phyloP scores from a whole-genome alignment of 2,329 filamentous ascomycete genomes.

The Hymenoscyphus fructigenus region DNA sequence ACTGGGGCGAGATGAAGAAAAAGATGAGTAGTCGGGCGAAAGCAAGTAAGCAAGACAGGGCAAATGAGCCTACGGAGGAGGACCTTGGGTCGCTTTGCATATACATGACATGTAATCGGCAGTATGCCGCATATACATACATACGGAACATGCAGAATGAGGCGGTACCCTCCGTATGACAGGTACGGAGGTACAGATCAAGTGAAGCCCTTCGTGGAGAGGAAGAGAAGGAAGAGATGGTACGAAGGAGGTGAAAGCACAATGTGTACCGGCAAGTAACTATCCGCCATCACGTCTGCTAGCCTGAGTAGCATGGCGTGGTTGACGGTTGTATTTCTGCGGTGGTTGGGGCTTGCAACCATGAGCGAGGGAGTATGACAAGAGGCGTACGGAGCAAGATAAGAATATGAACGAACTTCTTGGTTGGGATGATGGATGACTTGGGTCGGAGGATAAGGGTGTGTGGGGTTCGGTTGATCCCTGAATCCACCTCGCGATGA shows the following conservation, averaged over 20 bases:
- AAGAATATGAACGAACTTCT: background rate
- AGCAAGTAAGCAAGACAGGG: background rate
- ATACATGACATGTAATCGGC: background rate
- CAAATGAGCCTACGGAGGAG: background rate
- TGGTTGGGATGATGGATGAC: background rate
- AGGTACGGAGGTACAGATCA: background rate
- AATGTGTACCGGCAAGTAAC: background rate
- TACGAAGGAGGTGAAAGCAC: background rate
- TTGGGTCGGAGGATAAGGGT: background rate
- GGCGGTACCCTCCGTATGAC: conserved; percentile 1
- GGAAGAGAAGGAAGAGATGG: background rate
- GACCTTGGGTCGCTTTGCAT: conserved; percentile 1
- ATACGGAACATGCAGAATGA: background rate
- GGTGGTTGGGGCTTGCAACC: background rate
- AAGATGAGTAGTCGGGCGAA: too few relatives aligned
- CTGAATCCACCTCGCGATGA: background rate
- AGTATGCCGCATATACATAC: background rate
- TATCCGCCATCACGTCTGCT: background rate
- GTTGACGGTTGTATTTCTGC: background rate
- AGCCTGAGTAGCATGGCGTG: conserved; percentile 1
- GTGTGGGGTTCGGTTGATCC: conserved; percentile 3
- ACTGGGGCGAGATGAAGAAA: too few relatives aligned
- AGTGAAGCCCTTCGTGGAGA: background rate
- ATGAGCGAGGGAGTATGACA: background rate
- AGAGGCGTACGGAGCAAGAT: background rate